Evolutionary conservation across 2,329 filamentous ascomycete genomes (phyloP).

Genomic region (Fusarium metavorans): DNA sequence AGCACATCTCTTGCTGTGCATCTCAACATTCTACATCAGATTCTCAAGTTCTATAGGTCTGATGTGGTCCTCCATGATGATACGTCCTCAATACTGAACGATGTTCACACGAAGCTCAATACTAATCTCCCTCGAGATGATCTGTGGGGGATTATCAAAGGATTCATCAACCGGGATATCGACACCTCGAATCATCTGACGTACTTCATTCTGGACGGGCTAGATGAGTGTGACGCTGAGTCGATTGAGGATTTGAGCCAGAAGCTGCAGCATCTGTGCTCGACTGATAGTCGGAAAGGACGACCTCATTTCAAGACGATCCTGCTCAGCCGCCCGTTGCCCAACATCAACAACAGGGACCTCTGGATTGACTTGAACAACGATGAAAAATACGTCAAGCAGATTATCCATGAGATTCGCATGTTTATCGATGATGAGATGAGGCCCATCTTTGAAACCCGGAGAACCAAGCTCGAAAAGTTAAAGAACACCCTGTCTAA

Average conservation of each 20-base stretch:
- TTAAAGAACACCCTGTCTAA: not conserved
- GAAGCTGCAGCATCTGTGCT: not conserved
- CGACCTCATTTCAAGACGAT: not conserved
- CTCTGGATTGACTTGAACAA: not conserved
- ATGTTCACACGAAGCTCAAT: not conserved
- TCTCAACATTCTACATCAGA: not conserved
- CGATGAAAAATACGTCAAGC: rapidly evolving
- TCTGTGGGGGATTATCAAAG: not conserved
- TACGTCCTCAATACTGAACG: not conserved
- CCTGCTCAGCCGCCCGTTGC: not conserved
- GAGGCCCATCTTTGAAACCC: not conserved
- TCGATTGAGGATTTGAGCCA: not conserved
- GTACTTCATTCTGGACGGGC: not conserved
- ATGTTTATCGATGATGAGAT: not conserved
- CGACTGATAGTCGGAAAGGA: no score
- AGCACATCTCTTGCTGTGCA: not conserved
- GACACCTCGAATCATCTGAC: no score
- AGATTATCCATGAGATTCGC: not conserved
- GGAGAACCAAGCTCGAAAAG: not conserved
- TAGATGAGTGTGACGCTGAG: not conserved
- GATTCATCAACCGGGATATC: not conserved
- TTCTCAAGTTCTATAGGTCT: not conserved
- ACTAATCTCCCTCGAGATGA: not conserved
- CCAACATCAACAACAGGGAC: not conserved
- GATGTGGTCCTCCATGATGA: not conserved